Conservation (phyloP, 2,329 filamentous ascomycete genomes). For the Tolypocladium ovalisporum region DNA sequence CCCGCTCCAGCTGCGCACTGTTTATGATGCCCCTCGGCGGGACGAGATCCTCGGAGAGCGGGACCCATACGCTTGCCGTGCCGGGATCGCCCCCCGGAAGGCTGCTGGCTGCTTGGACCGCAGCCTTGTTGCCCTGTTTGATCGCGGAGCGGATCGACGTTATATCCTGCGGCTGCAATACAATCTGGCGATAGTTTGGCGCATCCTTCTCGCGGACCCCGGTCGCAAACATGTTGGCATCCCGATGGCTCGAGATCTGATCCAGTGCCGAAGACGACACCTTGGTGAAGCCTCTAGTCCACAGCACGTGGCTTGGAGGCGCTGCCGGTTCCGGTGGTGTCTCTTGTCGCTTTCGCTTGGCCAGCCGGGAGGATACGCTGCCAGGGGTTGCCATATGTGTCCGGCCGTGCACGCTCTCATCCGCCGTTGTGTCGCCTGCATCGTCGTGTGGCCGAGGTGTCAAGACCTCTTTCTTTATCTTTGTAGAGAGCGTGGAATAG, state of each 20-base stretch:
- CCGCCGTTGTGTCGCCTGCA: constrained; percentile 41
- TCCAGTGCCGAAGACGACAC: constrained; percentile 65
- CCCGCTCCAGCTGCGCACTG: constrained; percentile 81
- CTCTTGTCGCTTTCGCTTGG: constrained; percentile 49
- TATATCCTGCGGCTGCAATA: constrained; percentile 65
- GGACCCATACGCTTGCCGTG: constrained; percentile 49
- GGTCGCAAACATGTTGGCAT: constrained; percentile 70
- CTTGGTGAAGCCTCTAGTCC: constrained; percentile 65
- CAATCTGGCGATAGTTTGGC: constrained; percentile 63
- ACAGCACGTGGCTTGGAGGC: constrained; percentile 58
- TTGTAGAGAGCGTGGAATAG: constrained; percentile 24
- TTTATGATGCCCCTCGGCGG: constrained; percentile 89
- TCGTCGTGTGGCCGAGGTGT: constrained; percentile 46
- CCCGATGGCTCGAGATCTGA: constrained; percentile 65
- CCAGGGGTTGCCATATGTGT: constrained; percentile 24
- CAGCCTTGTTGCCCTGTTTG: constrained; percentile 58
- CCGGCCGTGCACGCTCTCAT: constrained; percentile 36
- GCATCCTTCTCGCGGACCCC: constrained; percentile 65
- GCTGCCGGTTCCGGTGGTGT: constrained; percentile 34
- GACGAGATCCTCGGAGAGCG: constrained; percentile 64
- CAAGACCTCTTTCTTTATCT: constrained; percentile 48
- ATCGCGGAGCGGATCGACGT: constrained; percentile 69
- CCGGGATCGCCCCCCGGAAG: constrained; percentile 50
- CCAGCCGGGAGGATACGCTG: constrained; percentile 24
- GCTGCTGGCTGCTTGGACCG: constrained; percentile 46